Conservation (phyloP, 2,329 filamentous ascomycete genomes). For the Colletotrichum sp. region DNA sequence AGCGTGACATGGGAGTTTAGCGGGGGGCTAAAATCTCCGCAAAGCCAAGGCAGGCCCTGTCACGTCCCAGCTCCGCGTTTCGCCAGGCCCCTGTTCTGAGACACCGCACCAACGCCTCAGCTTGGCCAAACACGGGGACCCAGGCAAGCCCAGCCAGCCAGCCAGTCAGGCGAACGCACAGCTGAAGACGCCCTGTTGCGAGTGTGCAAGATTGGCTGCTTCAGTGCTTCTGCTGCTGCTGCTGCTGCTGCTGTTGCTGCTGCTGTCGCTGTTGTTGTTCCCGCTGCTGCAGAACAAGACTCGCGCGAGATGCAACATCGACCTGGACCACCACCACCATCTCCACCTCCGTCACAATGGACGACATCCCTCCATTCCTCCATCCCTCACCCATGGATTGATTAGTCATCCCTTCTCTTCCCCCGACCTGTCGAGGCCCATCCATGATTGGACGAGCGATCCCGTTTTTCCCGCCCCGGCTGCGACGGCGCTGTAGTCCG, state of each 20-base stretch:
- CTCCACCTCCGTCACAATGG: not conserved
- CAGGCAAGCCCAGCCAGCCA: not conserved
- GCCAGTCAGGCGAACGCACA: not conserved
- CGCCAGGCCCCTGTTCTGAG: slow-evolving; percentile 17
- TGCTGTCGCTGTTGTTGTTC: not conserved
- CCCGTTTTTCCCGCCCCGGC: not conserved
- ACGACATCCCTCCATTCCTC: not conserved
- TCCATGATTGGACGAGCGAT: not conserved
- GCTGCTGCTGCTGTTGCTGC: not conserved
- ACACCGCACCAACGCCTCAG: slow-evolving; percentile 19
- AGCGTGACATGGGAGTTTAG: no score
- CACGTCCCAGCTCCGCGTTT: not conserved
- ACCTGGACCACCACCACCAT: not conserved
- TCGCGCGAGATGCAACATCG: not conserved
- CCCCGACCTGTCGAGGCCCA: not conserved
- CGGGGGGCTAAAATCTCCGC: not conserved
- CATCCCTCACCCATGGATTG: not conserved
- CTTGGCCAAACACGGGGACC: not conserved
- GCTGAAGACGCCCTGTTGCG: not conserved
- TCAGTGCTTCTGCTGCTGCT: not conserved
- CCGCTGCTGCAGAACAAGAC: not conserved
- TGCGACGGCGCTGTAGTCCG: not conserved
- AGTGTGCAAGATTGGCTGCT: not conserved
- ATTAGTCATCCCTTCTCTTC: not conserved
- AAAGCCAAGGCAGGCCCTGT: not conserved